Evolutionary conservation across 345 rosid species (phyloP).

Genomic region (Eutrema heterophyllum): DNA sequence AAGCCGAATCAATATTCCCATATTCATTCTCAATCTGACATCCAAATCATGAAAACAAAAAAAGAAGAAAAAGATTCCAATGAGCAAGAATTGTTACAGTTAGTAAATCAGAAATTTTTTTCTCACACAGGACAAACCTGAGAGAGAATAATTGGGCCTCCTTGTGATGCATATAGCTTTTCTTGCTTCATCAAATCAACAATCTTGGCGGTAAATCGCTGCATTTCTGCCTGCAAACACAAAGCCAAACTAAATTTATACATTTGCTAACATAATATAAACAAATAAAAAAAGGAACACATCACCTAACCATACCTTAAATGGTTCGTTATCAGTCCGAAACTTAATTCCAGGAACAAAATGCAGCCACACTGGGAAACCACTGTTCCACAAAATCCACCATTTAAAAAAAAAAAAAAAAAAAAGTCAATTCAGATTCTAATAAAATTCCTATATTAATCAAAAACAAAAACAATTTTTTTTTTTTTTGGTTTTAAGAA

Average conservation of each 20-base stretch:
- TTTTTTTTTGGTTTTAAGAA: too few species aligned
- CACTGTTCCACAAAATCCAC: slow-evolving; percentile 40
- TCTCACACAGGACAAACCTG: slow-evolving; percentile 45
- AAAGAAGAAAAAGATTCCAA: background rate
- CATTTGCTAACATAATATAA: background rate
- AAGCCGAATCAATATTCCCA: slow-evolving; percentile 63
- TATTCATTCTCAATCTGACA: slow-evolving; percentile 95
- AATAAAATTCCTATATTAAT: background rate
- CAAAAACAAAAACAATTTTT: background rate
- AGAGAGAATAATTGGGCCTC: slow-evolving; percentile 92
- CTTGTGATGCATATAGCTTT: slow-evolving; percentile 89
- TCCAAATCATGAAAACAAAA: background rate
- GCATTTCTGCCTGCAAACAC: slow-evolving; percentile 70
- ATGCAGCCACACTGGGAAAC: slow-evolving; percentile 95
- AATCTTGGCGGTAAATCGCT: slow-evolving; percentile 79
- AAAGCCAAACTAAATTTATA: background rate
- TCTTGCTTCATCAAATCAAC: slow-evolving; percentile 89
- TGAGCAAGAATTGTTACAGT: background rate
- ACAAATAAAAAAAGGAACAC: background rate
- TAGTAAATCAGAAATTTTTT: background rate
- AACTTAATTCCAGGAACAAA: slow-evolving; percentile 77
- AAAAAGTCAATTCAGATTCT: background rate
- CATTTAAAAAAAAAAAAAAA: background rate
- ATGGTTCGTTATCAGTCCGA: slow-evolving; percentile 85
- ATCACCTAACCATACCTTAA: slow-evolving; percentile 49